Evolutionary conservation across 441 rosid genomes (phyloP), one percentile per base, ranked within the genome.

Genomic region (Eruca vesicaria): DNA sequence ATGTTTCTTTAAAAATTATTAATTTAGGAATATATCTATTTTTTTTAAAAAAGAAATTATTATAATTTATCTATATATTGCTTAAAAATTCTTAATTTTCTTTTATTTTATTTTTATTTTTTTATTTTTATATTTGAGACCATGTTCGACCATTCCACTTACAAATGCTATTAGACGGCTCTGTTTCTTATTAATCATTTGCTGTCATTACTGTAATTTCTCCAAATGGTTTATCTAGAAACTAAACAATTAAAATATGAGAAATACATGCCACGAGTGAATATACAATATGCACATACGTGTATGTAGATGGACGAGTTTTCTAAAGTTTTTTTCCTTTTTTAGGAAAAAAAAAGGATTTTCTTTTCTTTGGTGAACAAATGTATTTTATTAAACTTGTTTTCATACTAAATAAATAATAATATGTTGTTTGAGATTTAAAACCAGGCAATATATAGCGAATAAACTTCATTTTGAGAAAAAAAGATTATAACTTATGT

Each of bases 121-220:
- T n/a, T n/a, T n/a, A n/a, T n/a, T n/a, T n/a, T n/a, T n/a, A n/a
- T n/a, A n/a, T n/a, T n/a, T n/a, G n/a, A n/a, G n/a, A n/a, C n/a
- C n/a, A n/a, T n/a, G n/a, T n/a, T n/a, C n/a, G n/a, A n/a, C n/a
- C n/a, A n/a, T n/a, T n/a, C n/a, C n/a, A n/a, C n/a, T n/a, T n/a
- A n/a, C n/a, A n/a, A n/a, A n/a, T n/a, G n/a, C n/a, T n/a, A n/a
- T n/a, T n/a, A n/a, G n/a, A n/a, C n/a, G 67, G 9, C 23, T 45
- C 6, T 29, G 60, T 65, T 60, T 66, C 73, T 32, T 38, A 58
- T 4, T 28, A 66, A 33, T 67, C 19, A 5, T 67, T 74, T 32
- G 53, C 52, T 59, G 68, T 66, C 59, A 60, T 33, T 45, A 59
- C 72, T 20, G 45, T 57, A 2, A 58, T 66, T 60, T 45, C 57